These are phyloP conservation scores for Cocos nucifera DNA, from an alignment of 176 grass and related monocot genomes.

Conservation along the genomic window DNA sequence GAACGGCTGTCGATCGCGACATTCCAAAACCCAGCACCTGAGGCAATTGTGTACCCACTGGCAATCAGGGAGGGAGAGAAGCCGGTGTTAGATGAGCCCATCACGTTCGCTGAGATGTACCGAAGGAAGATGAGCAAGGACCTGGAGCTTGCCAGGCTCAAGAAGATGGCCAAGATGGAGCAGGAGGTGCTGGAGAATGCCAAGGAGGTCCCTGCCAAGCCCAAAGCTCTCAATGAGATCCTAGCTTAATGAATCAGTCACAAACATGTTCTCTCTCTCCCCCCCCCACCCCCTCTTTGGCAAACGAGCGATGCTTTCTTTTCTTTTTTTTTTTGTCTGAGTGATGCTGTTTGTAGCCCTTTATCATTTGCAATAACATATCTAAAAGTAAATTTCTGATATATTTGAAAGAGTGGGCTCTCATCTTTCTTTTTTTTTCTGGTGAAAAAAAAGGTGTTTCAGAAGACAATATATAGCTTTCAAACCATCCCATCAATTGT, in stretches of 20 bases:
- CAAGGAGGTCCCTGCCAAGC: slow-evolving; percentile 18
- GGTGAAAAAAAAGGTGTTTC: too few relatives aligned
- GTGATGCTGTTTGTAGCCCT: too few relatives aligned
- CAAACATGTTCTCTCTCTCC: too few relatives aligned
- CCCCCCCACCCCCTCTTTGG: too few relatives aligned
- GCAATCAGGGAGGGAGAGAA: slow-evolving; percentile 69
- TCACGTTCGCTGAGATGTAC: slow-evolving; percentile 91
- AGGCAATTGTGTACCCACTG: slow-evolving; percentile 71
- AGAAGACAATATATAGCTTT: too few relatives aligned
- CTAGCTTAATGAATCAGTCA: slow-evolving; percentile 20
- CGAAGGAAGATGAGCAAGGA: slow-evolving; percentile 67
- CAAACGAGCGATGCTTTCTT: too few relatives aligned
- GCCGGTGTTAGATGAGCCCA: slow-evolving; percentile 53
- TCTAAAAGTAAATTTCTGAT: too few relatives aligned
- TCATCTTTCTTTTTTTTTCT: too few relatives aligned
- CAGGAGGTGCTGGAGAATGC: slow-evolving; percentile 13
- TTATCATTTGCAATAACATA: too few relatives aligned
- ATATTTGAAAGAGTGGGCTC: too few relatives aligned
- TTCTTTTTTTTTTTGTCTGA: too few relatives aligned
- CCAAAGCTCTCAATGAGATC: slow-evolving; percentile 42
- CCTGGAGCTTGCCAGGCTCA: slow-evolving; percentile 58
- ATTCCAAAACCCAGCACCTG: slow-evolving; percentile 81
- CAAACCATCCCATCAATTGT: too few relatives aligned
- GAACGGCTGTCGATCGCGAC: slow-evolving; percentile 68
- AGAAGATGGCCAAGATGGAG: slow-evolving; percentile 58